phyloP scores from a whole-genome alignment of 805 yeast species.

The Ogataea zsoltii region DNA sequence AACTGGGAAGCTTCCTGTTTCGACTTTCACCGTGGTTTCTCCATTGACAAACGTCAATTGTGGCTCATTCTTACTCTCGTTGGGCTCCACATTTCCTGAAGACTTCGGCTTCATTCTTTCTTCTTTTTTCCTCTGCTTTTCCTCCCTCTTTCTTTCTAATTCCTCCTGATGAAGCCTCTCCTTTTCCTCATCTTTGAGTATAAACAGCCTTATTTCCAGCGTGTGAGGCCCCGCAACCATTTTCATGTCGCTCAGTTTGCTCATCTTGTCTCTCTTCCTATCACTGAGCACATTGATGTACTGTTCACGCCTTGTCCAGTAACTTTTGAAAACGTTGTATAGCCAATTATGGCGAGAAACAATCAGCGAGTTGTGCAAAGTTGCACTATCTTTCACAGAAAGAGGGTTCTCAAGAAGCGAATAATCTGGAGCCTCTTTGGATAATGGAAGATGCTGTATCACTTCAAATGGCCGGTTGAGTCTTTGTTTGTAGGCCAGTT shows the following conservation, averaged over 20 bases:
- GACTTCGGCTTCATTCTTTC: constrained; percentile 28
- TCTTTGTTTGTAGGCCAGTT: constrained; percentile 31
- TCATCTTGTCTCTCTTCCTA: constrained; percentile 75
- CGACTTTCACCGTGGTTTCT: neutral
- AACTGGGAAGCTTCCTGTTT: neutral
- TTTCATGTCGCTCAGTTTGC: constrained; percentile 76
- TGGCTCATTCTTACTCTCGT: constrained; percentile 1
- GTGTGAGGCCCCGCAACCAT: constrained; percentile 81
- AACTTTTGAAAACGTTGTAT: constrained; percentile 68
- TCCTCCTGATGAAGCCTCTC: constrained; percentile 44
- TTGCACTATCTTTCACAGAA: constrained; percentile 70
- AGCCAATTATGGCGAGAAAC: constrained; percentile 72
- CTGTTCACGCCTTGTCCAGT: constrained; percentile 59
- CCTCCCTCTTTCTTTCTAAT: constrained; percentile 30
- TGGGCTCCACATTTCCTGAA: neutral
- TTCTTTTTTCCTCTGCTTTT: constrained; percentile 35
- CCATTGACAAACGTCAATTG: neutral
- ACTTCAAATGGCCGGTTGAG: constrained; percentile 61
- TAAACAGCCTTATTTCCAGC: constrained; percentile 74
- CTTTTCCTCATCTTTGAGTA: constrained; percentile 77
- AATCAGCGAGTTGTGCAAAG: constrained; percentile 67
- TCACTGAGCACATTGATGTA: constrained; percentile 50
- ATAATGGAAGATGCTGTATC: constrained; percentile 66
- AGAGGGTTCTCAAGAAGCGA: constrained; percentile 64
- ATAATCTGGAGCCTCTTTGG: constrained; percentile 63